phyloP scores from a whole-genome alignment of 495 filamentous ascomycete species.

The Margaritispora aquatica region DNA sequence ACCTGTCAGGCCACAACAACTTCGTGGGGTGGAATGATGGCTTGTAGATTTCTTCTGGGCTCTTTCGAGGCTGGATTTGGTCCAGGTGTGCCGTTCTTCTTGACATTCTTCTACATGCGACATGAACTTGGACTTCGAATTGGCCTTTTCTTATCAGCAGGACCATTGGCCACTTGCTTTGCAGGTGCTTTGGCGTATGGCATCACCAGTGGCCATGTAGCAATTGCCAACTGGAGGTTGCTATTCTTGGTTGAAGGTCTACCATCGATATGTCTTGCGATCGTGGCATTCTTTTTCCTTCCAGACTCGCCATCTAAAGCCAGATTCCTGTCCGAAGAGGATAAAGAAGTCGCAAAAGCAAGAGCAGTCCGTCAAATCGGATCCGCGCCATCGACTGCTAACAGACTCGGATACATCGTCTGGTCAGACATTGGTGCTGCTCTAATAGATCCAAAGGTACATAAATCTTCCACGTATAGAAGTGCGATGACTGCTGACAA shows the following conservation, averaged over 20 bases:
- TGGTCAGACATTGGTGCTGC: conserved; percentile 53
- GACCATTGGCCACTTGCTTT: conserved; percentile 77
- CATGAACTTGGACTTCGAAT: conserved; percentile 70
- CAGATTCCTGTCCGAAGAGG: conserved; percentile 61
- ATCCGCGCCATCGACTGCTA: not conserved
- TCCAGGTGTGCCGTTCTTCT: conserved; percentile 64
- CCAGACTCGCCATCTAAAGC: conserved; percentile 68
- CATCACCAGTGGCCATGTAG: conserved; percentile 64
- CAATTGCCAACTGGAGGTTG: conserved; percentile 69
- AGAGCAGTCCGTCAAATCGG: conserved; percentile 59
- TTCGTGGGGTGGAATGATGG: conserved; percentile 61
- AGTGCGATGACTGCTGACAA: not conserved
- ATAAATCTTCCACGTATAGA: conserved; percentile 16
- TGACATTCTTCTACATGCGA: conserved; percentile 80
- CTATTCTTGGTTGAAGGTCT: conserved; percentile 81
- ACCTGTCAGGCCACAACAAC: conserved; percentile 54
- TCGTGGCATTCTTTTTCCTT: conserved; percentile 59
- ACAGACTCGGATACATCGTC: conserved; percentile 29
- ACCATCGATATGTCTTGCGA: conserved; percentile 60
- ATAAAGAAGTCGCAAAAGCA: conserved; percentile 61
- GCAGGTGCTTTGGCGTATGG: conserved; percentile 78
- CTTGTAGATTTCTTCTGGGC: conserved; percentile 60
- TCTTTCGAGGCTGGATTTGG: conserved; percentile 63
- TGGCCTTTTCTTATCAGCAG: conserved; percentile 71
- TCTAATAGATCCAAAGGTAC: conserved; percentile 54